Evolutionary conservation across 805 yeast genomes (phyloP).

Genomic region (Pichia manshurica): DNA sequence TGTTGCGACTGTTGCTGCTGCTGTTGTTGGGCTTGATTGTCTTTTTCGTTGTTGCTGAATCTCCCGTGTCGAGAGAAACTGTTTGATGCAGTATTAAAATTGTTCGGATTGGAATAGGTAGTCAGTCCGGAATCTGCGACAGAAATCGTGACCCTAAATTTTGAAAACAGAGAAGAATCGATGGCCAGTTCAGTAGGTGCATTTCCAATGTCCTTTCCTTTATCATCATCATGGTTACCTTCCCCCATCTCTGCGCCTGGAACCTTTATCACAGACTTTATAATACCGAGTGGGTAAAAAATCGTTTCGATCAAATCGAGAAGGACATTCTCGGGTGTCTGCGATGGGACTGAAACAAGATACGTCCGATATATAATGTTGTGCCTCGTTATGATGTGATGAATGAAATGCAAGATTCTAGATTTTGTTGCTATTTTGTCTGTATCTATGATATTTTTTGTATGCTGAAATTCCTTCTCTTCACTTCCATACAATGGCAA

Average conservation of each 20-base stretch:
- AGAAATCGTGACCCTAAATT: neutral
- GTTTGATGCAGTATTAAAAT: neutral
- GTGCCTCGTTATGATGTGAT: constrained; percentile 15
- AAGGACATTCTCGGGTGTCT: neutral
- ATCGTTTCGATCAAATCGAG: constrained; percentile 3
- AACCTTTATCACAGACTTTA: constrained; percentile 1
- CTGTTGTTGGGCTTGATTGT: neutral
- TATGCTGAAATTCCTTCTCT: neutral
- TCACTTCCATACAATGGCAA: neutral
- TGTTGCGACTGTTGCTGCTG: neutral
- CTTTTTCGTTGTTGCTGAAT: neutral
- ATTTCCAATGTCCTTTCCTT: neutral
- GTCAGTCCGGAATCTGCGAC: constrained; percentile 4
- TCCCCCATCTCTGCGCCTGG: neutral
- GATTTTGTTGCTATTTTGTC: constrained; percentile 5
- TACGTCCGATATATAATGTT: constrained; percentile 9
- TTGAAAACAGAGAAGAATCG: neutral
- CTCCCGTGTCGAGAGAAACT: neutral
- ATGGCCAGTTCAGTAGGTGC: neutral
- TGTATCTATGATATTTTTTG: neutral
- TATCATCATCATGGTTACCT: neutral
- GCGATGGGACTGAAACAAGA: constrained; percentile 9
- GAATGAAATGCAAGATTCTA: constrained; percentile 14
- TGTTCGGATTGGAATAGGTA: constrained; percentile 1
- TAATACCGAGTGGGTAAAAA: constrained; percentile 12